Evolutionary conservation across 306 rosid genomes (phyloP), one percentile per base, ranked within the genome.

Genomic region (Acacia confusa): DNA sequence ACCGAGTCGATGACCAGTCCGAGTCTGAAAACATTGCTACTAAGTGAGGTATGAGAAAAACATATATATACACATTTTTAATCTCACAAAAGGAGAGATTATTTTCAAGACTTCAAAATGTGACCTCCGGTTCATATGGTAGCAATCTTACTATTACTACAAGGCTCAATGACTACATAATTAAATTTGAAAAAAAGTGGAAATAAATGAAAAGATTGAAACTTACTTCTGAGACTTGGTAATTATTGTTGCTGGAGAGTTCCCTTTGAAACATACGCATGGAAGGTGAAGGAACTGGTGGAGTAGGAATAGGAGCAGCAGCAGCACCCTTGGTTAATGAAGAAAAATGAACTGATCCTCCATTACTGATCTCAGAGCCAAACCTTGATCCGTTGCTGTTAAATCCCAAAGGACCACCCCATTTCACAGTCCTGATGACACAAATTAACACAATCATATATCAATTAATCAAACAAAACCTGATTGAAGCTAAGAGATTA

Each of bases 341-440:
- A 60, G 83, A 83, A 22, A 81, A 78, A 69, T 72, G 83, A 32
- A 67, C 68, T 75, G 77, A 45, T 9, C 52, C 72, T 36, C 34
- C 75, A 78, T 27, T 69, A 38, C 6, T 64, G n/a, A 20, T 55
- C 61, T 84, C 85, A 64, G 79, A 80, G 27, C 74, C 71, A 72
- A 83, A 74, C 32, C 61, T 86, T 79, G 55, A 48, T 48, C 58
- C 19, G 48, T 70, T 73, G 64, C 70, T 53, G 45, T 72, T 88
- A 19, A 77, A 82, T 25, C 83, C 88, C 80, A 84, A 79, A 72
- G 73, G 75, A 67, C 65, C 73, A 58, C 80, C 82, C 90, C 88
- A 77, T 84, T 81, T 84, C 40, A 72, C 28, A 70, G 82, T 19
- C 16, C 52, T 47, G 52, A 47, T 47, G 52, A 9, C 15, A 12